Percentiles rank a stretch among this genome's conserved stretches.
These are phyloP conservation scores for Hamigera avellanea DNA, from an alignment of 495 filamentous ascomycete genomes.

Conservation along the genomic window DNA sequence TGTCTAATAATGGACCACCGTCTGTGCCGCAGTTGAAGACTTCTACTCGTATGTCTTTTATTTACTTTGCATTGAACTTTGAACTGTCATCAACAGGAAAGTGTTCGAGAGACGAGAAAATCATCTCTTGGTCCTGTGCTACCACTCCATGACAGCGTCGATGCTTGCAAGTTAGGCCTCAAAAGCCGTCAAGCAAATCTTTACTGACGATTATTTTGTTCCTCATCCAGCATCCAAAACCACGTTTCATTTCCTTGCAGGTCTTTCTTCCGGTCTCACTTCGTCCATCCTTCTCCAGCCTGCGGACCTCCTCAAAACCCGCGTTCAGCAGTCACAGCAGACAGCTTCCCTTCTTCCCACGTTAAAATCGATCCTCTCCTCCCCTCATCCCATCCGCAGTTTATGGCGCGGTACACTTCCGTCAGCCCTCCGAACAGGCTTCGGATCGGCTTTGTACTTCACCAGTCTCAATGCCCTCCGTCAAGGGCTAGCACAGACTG, in stretches of 20 bases:
- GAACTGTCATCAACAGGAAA: not conserved
- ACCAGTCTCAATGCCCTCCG: conserved; percentile 75
- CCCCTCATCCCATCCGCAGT: conserved; percentile 50
- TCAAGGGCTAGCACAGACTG: conserved; percentile 45
- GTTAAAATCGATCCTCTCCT: conserved; percentile 54
- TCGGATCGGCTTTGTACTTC: conserved; percentile 92
- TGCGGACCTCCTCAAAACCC: conserved; percentile 91
- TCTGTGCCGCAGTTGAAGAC: not conserved
- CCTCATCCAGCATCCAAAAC: conserved; percentile 29
- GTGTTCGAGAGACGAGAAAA: no score
- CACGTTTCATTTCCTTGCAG: conserved; percentile 78
- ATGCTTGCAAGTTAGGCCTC: no score
- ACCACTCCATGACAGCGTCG: no score
- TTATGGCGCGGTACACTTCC: conserved; percentile 94
- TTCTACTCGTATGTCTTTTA: not conserved
- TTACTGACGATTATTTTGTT: no score
- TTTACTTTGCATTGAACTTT: not conserved
- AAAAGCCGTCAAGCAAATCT: no score
- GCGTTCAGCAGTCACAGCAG: conserved; percentile 59
- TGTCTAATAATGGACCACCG: not conserved
- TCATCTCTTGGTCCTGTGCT: no score
- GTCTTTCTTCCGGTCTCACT: conserved; percentile 73
- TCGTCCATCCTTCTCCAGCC: conserved; percentile 89
- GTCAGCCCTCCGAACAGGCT: conserved; percentile 81
- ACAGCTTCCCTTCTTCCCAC: conserved; percentile 55